Percentiles rank a stretch among this genome's conserved stretches.
Evolutionary conservation across 495 filamentous ascomycete species (phyloP).

Genomic region (Annulohypoxylon stygium): DNA sequence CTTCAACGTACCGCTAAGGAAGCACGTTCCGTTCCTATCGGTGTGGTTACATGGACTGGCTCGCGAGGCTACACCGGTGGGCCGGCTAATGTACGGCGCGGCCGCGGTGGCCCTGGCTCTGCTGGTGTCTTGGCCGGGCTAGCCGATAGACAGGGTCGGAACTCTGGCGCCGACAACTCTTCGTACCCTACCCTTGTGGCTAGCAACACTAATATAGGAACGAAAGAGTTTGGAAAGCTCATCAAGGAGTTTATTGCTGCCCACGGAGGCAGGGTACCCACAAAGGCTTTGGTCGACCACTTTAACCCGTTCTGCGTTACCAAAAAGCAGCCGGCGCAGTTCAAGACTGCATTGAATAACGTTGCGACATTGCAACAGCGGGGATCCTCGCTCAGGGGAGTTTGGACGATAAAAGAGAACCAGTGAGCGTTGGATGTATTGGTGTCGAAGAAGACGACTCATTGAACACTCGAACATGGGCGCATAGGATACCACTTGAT

Average conservation of each 20-base stretch:
- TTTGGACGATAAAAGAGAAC: conserved; percentile 57
- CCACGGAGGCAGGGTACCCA: conserved; percentile 78
- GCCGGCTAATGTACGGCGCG: conserved; percentile 57
- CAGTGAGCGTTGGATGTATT: conserved; percentile 24
- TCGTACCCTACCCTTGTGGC: conserved; percentile 40
- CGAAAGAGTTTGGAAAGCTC: conserved; percentile 74
- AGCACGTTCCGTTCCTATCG: conserved; percentile 78
- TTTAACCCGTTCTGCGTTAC: conserved; percentile 68
- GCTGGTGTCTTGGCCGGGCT: conserved; percentile 71
- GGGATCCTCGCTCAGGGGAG: conserved; percentile 57
- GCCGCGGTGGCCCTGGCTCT: conserved; percentile 62
- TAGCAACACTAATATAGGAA: conserved; percentile 48
- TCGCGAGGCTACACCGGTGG: conserved; percentile 78
- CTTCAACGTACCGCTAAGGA: conserved; percentile 79
- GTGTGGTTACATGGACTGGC: conserved; percentile 95
- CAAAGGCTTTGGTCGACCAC: conserved; percentile 83
- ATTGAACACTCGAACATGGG: too few relatives aligned
- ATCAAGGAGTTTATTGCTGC: conserved; percentile 78
- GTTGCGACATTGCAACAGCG: conserved; percentile 63
- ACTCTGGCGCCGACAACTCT: conserved; percentile 50
- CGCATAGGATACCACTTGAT: too few relatives aligned
- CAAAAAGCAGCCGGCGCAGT: conserved; percentile 57
- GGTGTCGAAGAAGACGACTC: too few relatives aligned
- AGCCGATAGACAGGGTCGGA: conserved; percentile 66
- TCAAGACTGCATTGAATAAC: conserved; percentile 62